Evolutionary conservation across 179 eudicot genomes (phyloP), one percentile per base, ranked within the genome.

Genomic region (Silene noctiflora): DNA sequence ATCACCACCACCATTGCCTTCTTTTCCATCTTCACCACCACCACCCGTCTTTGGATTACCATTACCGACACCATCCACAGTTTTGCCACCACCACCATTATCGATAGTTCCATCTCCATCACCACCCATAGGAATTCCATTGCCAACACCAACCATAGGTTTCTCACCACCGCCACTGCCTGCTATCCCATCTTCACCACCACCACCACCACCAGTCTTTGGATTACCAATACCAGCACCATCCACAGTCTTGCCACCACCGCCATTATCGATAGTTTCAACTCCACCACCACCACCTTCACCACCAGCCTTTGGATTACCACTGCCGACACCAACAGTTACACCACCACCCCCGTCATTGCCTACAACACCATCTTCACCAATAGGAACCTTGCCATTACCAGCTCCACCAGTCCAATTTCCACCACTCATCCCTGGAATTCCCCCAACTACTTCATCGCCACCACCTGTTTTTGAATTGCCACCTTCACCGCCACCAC

Each of bases 221-320:
- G 72, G 27, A 42, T 8, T 69, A 42, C 72, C 72, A 21, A 20
- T 21, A 16, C 72, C 58, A 13, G 25, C 62, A 71, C 74, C 74
- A 53, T 4, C 74, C 63, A 29, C 58, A 25, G 63, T 33, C 6
- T 25, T 53, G 35, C 8, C 74, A 29, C 44, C 74, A 71, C 74
- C 74, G n/a, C 44, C 74, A 53, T 20, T 29, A 13, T 29, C 20
- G n/a, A 7, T 11, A 44, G 10, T 53, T 25, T 42, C 74, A 51
- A 24, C 74, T 6, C 12, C 74, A 51, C 74, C 65, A 71, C 74
- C 65, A 71, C 62, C 71, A 35, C 20, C 71, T 1, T n/a, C 72
- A 19, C 56, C 73, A 12, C 59, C 64, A 71, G 4, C 24, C 22
- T 17, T 71, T 7, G 75, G 46, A 71, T 24, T 71, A 17, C 75